A percentile compares a stretch with the other conserved stretches of the same genome.
Evolutionary conservation across 139 green algal genomes (phyloP).

Genomic region (Auxenochlorella pyrenoidosa): DNA sequence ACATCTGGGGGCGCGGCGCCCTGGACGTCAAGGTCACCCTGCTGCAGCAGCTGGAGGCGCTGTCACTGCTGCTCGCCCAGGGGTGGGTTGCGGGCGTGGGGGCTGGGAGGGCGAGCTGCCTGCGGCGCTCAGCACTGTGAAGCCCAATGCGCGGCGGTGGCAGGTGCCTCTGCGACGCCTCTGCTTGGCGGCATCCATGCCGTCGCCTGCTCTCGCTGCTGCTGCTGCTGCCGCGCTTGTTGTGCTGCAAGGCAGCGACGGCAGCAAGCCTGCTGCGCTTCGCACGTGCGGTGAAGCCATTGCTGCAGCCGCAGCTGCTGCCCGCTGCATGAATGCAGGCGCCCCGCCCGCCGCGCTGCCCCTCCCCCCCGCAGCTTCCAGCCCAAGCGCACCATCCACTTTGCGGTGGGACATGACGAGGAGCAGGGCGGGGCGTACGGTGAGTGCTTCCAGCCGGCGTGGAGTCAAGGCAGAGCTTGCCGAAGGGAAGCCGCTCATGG

Average conservation of each 20-base stretch:
- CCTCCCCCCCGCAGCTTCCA: not conserved
- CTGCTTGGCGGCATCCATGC: too few species aligned
- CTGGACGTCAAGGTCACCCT: constrained; percentile 76
- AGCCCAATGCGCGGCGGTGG: too few species aligned
- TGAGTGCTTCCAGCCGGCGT: not conserved
- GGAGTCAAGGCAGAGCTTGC: too few species aligned
- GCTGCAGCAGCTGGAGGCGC: constrained; percentile 72
- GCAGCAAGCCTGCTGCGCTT: too few species aligned
- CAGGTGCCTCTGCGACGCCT: too few species aligned
- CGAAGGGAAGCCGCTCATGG: too few species aligned
- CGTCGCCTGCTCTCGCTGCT: too few species aligned
- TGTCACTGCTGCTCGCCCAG: constrained; percentile 56
- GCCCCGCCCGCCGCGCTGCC: constrained; percentile 43
- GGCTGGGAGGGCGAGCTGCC: not conserved
- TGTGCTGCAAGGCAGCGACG: too few species aligned
- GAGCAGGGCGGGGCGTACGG: constrained; percentile 72
- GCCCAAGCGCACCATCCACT: constrained; percentile 64
- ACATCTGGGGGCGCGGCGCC: constrained; percentile 75
- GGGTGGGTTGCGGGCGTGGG: constrained; percentile 1
- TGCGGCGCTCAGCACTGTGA: too few species aligned
- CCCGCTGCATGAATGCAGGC: not conserved
- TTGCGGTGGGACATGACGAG: constrained; percentile 87
- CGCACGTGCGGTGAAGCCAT: too few species aligned
- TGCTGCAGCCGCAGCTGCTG: not conserved
- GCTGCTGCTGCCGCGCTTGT: too few species aligned